Percentiles rank a stretch among this genome's conserved stretches.
phyloP scores from a whole-genome alignment of 2,329 filamentous ascomycete genomes.

The Cylindrodendrum hubeiense region DNA sequence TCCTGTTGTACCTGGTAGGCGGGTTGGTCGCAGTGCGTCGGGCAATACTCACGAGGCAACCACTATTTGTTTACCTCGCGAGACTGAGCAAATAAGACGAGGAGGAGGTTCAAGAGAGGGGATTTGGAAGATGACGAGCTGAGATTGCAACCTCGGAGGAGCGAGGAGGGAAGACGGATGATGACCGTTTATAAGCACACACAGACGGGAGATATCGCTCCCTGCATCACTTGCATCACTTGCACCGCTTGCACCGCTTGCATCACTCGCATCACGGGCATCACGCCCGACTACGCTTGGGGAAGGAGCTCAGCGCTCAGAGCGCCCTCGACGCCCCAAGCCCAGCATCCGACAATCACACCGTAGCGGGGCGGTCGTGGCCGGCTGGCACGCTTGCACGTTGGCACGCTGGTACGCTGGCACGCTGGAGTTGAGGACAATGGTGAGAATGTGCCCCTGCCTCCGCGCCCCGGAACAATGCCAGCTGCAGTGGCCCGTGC shows the following conservation, averaged over 20 bases:
- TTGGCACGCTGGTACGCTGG: too few relatives aligned
- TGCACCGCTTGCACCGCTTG: too few relatives aligned
- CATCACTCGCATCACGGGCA: slow-evolving; percentile 8
- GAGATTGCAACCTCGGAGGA: slow-evolving; percentile 3
- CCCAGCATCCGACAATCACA: not conserved
- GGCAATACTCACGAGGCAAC: not conserved
- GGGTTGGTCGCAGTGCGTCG: slow-evolving; percentile 15
- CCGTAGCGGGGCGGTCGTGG: not conserved
- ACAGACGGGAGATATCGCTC: slow-evolving; percentile 23
- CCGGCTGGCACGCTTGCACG: not conserved
- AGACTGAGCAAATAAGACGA: not conserved
- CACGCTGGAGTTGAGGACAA: slow-evolving; percentile 23
- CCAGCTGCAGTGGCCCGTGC: slow-evolving; percentile 29
- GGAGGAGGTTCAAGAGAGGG: not conserved
- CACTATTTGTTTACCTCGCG: not conserved
- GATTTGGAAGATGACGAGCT: not conserved
- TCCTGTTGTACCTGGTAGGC: not conserved
- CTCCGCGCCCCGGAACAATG: slow-evolving; percentile 39
- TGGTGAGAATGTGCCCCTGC: slow-evolving; percentile 7
- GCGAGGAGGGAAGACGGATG: slow-evolving; percentile 1
- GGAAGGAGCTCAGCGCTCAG: slow-evolving; percentile 3
- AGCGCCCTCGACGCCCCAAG: not conserved
- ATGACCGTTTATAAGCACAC: slow-evolving; percentile 23
- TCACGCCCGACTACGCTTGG: not conserved
- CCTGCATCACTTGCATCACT: slow-evolving; percentile 14